A percentile compares a stretch with the other conserved stretches of the same genome.
Evolutionary conservation across 768 basidiomycete genomes (phyloP).

Genomic region (Boletus rubescentipes): DNA sequence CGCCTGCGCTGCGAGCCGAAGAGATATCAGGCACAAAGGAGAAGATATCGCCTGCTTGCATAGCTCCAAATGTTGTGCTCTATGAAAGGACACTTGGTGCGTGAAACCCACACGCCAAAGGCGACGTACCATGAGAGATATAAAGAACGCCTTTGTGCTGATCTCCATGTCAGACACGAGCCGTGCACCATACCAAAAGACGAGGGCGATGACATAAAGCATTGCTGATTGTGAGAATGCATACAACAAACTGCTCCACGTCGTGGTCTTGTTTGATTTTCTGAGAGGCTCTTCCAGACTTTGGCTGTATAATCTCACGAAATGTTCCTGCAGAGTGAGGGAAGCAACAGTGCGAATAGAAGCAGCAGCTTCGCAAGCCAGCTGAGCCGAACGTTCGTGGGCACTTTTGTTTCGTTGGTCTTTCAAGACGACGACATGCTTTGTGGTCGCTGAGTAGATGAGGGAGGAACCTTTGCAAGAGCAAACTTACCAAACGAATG

Average conservation of each 20-base stretch:
- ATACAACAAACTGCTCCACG: slow-evolving; percentile 66
- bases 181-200: slow-evolving; percentile 75
- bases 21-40: slow-evolving; percentile 87
- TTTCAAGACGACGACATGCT: slow-evolving; percentile 86
- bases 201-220: slow-evolving; percentile 81
- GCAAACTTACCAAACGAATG: slow-evolving; percentile 65
- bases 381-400: slow-evolving; percentile 79
- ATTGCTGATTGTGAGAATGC: slow-evolving; percentile 70
- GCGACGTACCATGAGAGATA: slow-evolving; percentile 69
- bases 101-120: not conserved
- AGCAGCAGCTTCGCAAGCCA: slow-evolving; percentile 89
- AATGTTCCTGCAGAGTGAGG: slow-evolving; percentile 84
- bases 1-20: slow-evolving; percentile 75
- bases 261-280: slow-evolving; percentile 60
- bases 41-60: slow-evolving; percentile 86
- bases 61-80: slow-evolving; percentile 75
- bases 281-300: slow-evolving; percentile 71
- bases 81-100: not conserved
- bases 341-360: slow-evolving; percentile 90
- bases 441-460: slow-evolving; percentile 3
- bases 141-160: slow-evolving; percentile 69
- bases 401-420: slow-evolving; percentile 78
- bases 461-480: not conserved
- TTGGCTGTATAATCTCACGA: slow-evolving; percentile 60
- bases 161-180: slow-evolving; percentile 58